phyloP scores from a whole-genome alignment of 2,329 filamentous ascomycete species.

The Phialophora verrucosa region DNA sequence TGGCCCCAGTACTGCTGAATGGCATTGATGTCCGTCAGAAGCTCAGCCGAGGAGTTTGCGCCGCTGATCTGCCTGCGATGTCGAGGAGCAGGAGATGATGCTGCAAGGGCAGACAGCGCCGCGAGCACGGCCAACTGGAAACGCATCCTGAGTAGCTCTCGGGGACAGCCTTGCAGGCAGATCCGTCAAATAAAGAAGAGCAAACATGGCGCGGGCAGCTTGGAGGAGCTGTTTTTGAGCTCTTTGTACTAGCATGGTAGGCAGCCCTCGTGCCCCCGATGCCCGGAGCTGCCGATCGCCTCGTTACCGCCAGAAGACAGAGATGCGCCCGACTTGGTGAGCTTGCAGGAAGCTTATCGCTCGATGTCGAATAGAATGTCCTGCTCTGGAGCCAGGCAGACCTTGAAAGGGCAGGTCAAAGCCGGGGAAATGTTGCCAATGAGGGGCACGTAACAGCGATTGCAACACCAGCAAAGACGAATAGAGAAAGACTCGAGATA shows the following conservation, averaged over 20 bases:
- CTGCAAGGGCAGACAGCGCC: slow-evolving; percentile 18
- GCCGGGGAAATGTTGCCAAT: not conserved
- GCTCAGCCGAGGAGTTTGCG: slow-evolving; percentile 21
- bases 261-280: not conserved
- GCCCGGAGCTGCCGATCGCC: slow-evolving; percentile 12
- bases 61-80: slow-evolving; percentile 21
- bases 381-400: not conserved
- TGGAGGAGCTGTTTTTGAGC: slow-evolving; percentile 6
- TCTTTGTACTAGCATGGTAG: slow-evolving; percentile 9
- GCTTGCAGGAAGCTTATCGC: slow-evolving; percentile 8
- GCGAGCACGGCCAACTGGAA: slow-evolving; percentile 16
- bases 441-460: slow-evolving; percentile 1
- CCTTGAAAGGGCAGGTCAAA: not conserved
- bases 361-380: not conserved
- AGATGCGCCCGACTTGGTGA: not conserved
- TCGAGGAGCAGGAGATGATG: slow-evolving; percentile 20
- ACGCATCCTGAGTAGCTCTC: slow-evolving; percentile 14
- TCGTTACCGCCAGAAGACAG: slow-evolving; percentile 5
- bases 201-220: slow-evolving; percentile 7
- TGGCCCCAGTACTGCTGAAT: slow-evolving; percentile 55
- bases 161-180: not conserved
- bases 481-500: not conserved
- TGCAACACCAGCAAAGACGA: not conserved
- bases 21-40: slow-evolving; percentile 44
- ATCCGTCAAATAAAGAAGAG: slow-evolving; percentile 12